phyloP scores from a whole-genome alignment of 1,139 yeast species.

The Sugiyamaella xylanicola region DNA sequence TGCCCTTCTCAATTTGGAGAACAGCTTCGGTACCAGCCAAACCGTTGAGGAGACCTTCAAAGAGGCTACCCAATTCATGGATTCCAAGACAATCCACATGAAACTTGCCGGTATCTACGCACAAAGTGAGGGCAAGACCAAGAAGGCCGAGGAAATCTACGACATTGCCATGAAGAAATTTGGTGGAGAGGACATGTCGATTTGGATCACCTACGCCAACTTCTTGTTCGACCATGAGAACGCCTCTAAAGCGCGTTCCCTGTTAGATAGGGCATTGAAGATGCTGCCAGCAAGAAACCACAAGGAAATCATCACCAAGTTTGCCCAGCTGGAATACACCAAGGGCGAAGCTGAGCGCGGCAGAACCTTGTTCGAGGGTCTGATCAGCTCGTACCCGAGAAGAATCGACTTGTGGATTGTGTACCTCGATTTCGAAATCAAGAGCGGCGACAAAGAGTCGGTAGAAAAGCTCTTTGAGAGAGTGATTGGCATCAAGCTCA shows the following conservation, averaged over 20 bases:
- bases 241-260: constrained; percentile 64
- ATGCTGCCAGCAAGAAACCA: constrained; percentile 68
- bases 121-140: constrained; percentile 64
- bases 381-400: constrained; percentile 86
- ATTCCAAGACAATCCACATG: constrained; percentile 75
- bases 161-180: constrained; percentile 76
- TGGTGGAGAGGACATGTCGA: constrained; percentile 59
- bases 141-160: constrained; percentile 70
- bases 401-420: constrained; percentile 94
- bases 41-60: constrained; percentile 77
- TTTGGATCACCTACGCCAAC: constrained; percentile 81
- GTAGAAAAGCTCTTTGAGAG: constrained; percentile 83
- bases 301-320: constrained; percentile 78
- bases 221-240: constrained; percentile 59
- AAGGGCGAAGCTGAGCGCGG: constrained; percentile 94
- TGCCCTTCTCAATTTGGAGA: constrained; percentile 90
- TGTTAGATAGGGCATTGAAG: constrained; percentile 72
- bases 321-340: constrained; percentile 83
- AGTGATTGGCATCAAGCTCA: constrained; percentile 61
- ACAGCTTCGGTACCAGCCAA: constrained; percentile 86
- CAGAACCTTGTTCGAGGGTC: constrained; percentile 90
- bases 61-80: constrained; percentile 90
- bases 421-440: constrained; percentile 89
- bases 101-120: constrained; percentile 75
- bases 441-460: constrained; percentile 59